Conservation (phyloP, 805 yeast genomes). For the Yamadazyma paraphyllophila region DNA sequence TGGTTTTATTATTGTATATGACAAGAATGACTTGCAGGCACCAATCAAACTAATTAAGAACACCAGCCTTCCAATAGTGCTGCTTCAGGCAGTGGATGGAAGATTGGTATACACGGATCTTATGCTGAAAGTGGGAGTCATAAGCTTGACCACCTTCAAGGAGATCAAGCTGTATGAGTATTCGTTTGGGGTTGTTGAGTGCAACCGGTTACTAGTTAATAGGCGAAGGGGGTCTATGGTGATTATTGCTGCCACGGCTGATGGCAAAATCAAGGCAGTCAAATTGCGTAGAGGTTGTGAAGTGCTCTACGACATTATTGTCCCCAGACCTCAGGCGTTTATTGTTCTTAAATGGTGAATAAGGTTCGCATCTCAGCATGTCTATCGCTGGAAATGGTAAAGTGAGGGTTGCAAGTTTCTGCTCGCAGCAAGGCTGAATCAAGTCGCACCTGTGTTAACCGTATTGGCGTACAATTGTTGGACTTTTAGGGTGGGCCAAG, state of each 20-base stretch:
- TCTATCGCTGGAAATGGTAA: too few species aligned
- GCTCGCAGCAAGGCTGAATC: too few species aligned
- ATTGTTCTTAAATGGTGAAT: neutral
- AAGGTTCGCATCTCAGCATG: neutral
- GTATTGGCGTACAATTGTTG: too few species aligned
- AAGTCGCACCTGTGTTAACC: too few species aligned
- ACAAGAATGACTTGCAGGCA: slow-evolving; percentile 5
- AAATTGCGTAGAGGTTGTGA: neutral
- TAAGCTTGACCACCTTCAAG: slow-evolving; percentile 10
- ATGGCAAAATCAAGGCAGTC: slow-evolving; percentile 3
- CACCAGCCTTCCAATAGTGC: slow-evolving; percentile 25
- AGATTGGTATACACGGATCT: slow-evolving; percentile 26
- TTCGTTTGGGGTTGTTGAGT: slow-evolving; percentile 8
- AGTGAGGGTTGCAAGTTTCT: too few species aligned
- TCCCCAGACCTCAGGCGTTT: neutral
- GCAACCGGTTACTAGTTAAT: neutral
- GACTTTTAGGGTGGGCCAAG: too few species aligned
- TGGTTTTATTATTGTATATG: slow-evolving; percentile 26
- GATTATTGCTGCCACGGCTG: slow-evolving; percentile 5
- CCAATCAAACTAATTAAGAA: slow-evolving; percentile 17
- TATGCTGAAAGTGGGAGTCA: slow-evolving; percentile 29
- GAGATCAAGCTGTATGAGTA: slow-evolving; percentile 3
- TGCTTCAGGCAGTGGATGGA: slow-evolving; percentile 15
- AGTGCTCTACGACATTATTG: neutral
- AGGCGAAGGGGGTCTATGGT: neutral